Evolutionary conservation across 441 rosid species (phyloP), one percentile per base, ranked within the genome.

Genomic region (Pelargonium hybrid): DNA sequence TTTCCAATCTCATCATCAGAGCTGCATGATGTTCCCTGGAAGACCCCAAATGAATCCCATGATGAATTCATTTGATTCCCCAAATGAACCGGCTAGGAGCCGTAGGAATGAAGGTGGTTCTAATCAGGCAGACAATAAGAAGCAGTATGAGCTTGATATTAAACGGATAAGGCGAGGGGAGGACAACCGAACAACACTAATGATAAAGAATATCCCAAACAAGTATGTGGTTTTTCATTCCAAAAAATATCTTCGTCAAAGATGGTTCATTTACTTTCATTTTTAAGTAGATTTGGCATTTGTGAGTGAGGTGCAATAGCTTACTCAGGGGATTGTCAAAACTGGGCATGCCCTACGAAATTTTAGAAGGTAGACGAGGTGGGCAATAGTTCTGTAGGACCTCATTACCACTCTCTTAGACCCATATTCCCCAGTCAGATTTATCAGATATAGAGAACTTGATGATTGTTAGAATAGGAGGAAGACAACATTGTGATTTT

Each of bases 131-230:
- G 90, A 89, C 80, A 76, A 68, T 69, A 89, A 83, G 84, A 87
- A 86, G 72, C 89, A 78, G 70, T 89, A 76, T 59, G 89, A 89
- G 68, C 90, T 87, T 71, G 90, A 87, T 67, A 66, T 89, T 25
- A 86, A 87, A 69, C 81, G 81, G 76, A 84, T 89, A 72, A 39
- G 76, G 61, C 79, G 47, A 50, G 92, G 92, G 73, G 88, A 84
- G 75, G 94, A 89, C 75, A 81, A 52, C 70, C 78, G 92, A 45
- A 87, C 94, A 21, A 89, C 94, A 5, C 82, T 89, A 63, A 89
- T 87, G 94, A 83, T 89, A 71, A 89, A 87, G 88, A 89, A 87
- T 62, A 89, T 89, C 75, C 94, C 94, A 47, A 89, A 89, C 87
- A 89, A 89, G 92, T 89, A 86, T 3, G 86, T 75, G 68, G 14